Evolutionary conservation across 2,329 filamentous ascomycete species (phyloP), one percentile per base, ranked within the genome.

Genomic region (Beauveria bassiana): DNA sequence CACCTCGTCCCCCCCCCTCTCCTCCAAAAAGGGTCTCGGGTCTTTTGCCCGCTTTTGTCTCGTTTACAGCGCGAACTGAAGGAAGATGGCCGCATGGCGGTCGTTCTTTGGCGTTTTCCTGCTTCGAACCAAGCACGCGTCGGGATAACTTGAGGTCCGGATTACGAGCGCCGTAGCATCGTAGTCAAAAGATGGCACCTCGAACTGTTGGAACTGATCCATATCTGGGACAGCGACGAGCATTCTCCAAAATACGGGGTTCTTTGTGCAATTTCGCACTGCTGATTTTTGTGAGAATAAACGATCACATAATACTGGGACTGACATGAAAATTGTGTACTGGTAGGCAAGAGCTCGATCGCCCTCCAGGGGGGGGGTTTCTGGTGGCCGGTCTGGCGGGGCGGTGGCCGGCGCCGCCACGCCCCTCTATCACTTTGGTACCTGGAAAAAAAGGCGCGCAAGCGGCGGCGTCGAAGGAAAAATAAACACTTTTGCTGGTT

Each of bases 31-130:
- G 20, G 31, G 31, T 49, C 56, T 59, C 56, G 56, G 28, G 20
- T 59, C 34, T 50, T 59, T 43, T 59, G 45, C 3, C 56, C 56
- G 18, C 4, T 50, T 59, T 47, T 22, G 56, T 59, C 56, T 59
- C 56, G 56, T 51, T 20, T 51, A 24, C 28, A 47, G 14, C 26
- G 14, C 26, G 14, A 58, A 46, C 45, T 18, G n/a, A 50, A 47
- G 14, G 8, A 43, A 12, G 40, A 22, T 22, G 20, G 20, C 31
- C 10, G 46, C 56, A 20, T 51, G 16, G 24, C 45, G 22, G 45
- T 46, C n/a, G 9, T 46, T n/a, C 9, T 22, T 46, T 20, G n/a
- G n/a, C 9, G 9, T 51, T 31, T 31, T n/a, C 9, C 40, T 38
- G 31, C 22, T 38, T 50, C 18, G 31, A 28, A 8, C 31, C 31